Percentiles rank a stretch among this genome's conserved stretches.
Conservation (phyloP, 164 flowering plant species). For the Vitis vinifera region DNA sequence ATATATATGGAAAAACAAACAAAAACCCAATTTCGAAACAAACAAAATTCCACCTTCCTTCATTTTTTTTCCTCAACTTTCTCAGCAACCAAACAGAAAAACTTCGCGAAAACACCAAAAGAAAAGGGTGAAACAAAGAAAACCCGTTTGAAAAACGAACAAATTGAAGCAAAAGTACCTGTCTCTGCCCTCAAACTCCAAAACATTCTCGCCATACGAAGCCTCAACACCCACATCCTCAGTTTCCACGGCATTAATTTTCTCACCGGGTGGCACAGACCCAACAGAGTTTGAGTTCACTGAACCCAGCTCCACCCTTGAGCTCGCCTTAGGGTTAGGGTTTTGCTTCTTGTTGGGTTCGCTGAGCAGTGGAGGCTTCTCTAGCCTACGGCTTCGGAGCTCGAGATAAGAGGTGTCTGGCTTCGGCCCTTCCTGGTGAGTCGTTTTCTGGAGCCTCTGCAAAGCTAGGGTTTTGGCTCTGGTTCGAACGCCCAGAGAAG, state of each 20-base stretch:
- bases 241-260: constrained; percentile 5
- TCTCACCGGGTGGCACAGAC: constrained; percentile 11
- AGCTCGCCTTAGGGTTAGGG: constrained; percentile 8
- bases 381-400: constrained; percentile 75
- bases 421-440: constrained; percentile 1
- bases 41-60: too few relatives aligned
- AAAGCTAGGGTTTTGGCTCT: constrained; percentile 82
- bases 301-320: constrained; percentile 21
- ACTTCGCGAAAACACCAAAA: not conserved
- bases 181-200: constrained; percentile 57
- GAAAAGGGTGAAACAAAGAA: not conserved
- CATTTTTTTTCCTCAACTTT: too few relatives aligned
- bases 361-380: constrained; percentile 35
- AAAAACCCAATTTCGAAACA: too few relatives aligned
- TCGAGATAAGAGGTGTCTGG: constrained; percentile 53
- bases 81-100: too few relatives aligned
- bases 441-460: constrained; percentile 36
- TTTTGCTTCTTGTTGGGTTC: constrained; percentile 15
- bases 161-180: constrained; percentile 39
- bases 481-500: constrained; percentile 65
- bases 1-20: too few relatives aligned
- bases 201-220: constrained; percentile 63
- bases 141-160: constrained; percentile 2
- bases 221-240: constrained; percentile 40
- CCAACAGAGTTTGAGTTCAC: constrained; percentile 27